Base-by-base conservation (phyloP, 2,329 filamentous ascomycete genomes). In the Fusarium sacchari region DNA sequence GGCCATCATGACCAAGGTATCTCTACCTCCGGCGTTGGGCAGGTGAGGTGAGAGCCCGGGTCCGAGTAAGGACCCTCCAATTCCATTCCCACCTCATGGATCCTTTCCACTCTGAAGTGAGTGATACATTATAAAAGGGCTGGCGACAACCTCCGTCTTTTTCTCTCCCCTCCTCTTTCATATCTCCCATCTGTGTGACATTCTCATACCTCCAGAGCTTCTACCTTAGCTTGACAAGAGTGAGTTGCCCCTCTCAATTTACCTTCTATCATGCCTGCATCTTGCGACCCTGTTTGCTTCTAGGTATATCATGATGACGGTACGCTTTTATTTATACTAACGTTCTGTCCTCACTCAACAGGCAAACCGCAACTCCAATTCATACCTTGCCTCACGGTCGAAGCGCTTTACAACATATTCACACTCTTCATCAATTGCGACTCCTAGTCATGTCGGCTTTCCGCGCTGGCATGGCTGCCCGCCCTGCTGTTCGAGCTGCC, bases 371-470 rank as follows among this genome's bases (percentile, higher is more conserved):
- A 50, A 14, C 22, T 50, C 30, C 57, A 64, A 74, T 59, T 36
- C 22, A 37, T 30, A 32, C 17, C 46, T 55, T 42, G n/a, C 13
- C 46, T 56, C 24, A 34, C 53, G 40, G 26, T 24, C 47, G 50
- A 57, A 56, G n/a, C 46, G 13, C 43, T 57, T 15, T 32, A 50
- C 15, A 34, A 20, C 17, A 37, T 15, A 58, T 22, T 26, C 49
- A 18, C 39, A 60, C 47, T 24, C 28, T 43, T 32, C 32, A n/a
- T 47, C 52, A 60, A 67, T 60, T 18, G 37, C 34, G 47, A 42
- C 66, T 57, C 32, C 43, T 75, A 62, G 60, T 75, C 73, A 80
- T 80, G 79, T 77, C 79, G 63, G 76, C 77, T 61, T 77, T 80
- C 39, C 78, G 79, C 56, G 76, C 78, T 73, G 71, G 77, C 72